phyloP scores from a whole-genome alignment of 2,329 filamentous ascomycete species.

The Didymellaceae sp. region DNA sequence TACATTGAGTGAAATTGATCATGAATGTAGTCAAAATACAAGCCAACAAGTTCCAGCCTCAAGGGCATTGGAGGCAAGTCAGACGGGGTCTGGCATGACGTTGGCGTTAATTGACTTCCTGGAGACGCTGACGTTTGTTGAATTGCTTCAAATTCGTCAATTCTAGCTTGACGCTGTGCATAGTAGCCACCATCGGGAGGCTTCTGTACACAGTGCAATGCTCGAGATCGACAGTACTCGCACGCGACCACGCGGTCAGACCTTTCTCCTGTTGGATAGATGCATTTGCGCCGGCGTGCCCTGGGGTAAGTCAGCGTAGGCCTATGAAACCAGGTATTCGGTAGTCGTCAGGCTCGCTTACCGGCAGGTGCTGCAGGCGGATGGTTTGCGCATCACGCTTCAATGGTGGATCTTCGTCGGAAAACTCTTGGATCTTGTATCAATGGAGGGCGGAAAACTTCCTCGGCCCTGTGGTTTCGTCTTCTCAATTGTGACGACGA shows the following conservation, averaged over 20 bases:
- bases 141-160: slow-evolving; percentile 14
- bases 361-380: slow-evolving; percentile 32
- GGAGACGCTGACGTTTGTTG: slow-evolving; percentile 13
- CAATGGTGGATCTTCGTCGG: slow-evolving; percentile 12
- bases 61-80: slow-evolving; percentile 24
- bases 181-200: slow-evolving; percentile 36
- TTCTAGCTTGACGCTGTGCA: slow-evolving; percentile 28
- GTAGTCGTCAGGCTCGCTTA: slow-evolving; percentile 19
- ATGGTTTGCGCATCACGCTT: slow-evolving; percentile 31
- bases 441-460: slow-evolving; percentile 26
- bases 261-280: slow-evolving; percentile 22
- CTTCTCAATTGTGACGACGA: slow-evolving; percentile 9
- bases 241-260: slow-evolving; percentile 21
- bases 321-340: slow-evolving; percentile 2
- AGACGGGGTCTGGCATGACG: slow-evolving; percentile 10
- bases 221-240: slow-evolving; percentile 30
- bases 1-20: slow-evolving; percentile 36
- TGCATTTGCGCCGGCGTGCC: slow-evolving; percentile 34
- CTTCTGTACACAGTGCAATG: slow-evolving; percentile 26
- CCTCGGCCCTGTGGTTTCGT: slow-evolving; percentile 13
- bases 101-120: not conserved
- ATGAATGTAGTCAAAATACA: slow-evolving; percentile 37
- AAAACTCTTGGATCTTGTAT: slow-evolving; percentile 17
- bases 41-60: slow-evolving; percentile 23
- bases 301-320: slow-evolving; percentile 19